phyloP scores from a whole-genome alignment of 352 stramenopile genomes.

The Peronospora belbahrii region DNA sequence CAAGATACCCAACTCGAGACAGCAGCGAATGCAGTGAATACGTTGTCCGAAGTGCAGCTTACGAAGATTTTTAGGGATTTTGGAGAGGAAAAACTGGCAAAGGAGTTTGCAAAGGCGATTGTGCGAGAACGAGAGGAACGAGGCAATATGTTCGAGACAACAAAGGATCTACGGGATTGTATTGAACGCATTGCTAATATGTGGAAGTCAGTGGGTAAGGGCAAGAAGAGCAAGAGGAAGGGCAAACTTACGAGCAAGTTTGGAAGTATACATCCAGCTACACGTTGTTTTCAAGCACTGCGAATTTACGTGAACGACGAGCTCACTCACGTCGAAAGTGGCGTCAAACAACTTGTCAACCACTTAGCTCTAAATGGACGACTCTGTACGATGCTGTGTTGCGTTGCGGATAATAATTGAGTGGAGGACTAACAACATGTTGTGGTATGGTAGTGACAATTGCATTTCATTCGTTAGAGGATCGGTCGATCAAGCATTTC shows the following conservation, averaged over 20 bases:
- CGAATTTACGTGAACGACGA: conserved; percentile 80
- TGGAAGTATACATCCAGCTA: conserved; percentile 54
- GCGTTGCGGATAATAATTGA: neutral
- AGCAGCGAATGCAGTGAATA: conserved; percentile 62
- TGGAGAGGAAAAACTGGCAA: conserved; percentile 68
- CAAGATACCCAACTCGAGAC: conserved; percentile 16
- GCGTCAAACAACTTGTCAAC: conserved; percentile 44
- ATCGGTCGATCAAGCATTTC: conserved; percentile 73
- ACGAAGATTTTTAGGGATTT: conserved; percentile 64
- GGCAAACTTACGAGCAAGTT: conserved; percentile 19
- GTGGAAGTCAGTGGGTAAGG: conserved; percentile 31
- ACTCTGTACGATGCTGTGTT: conserved; percentile 28
- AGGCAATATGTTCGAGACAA: conserved; percentile 46
- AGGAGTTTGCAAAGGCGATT: conserved; percentile 77
- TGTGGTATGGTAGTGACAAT: conserved; percentile 46
- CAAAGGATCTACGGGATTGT: conserved; percentile 52
- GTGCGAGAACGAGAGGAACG: conserved; percentile 54
- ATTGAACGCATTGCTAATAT: conserved; percentile 71
- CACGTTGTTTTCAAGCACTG: conserved; percentile 70
- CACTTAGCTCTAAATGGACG: conserved; percentile 47
- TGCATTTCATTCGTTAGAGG: conserved; percentile 79
- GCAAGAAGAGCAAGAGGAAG: conserved; percentile 18
- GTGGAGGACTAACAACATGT: conserved; percentile 2
- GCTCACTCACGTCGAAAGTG: conserved; percentile 54
- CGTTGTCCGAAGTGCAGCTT: conserved; percentile 62